phyloP scores from a whole-genome alignment of 169 alveolate species.

The Cryptosporidium sp. region DNA sequence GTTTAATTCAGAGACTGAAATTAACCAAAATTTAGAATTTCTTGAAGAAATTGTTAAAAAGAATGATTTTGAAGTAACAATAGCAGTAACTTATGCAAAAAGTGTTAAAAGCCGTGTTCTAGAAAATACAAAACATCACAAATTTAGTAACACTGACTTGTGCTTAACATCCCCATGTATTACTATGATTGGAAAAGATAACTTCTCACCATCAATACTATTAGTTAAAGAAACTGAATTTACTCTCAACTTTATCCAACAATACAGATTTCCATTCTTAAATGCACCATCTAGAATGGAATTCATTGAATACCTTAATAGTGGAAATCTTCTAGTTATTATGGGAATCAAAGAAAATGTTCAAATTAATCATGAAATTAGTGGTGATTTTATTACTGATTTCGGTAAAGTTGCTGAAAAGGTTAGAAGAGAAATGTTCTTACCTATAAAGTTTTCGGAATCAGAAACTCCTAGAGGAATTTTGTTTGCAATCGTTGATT shows the following conservation, averaged over 20 bases:
- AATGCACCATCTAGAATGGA: slow-evolving; percentile 33
- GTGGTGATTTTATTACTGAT: slow-evolving; percentile 16
- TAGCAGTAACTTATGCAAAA: slow-evolving; percentile 1
- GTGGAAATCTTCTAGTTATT: slow-evolving; percentile 63
- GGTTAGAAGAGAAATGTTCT: slow-evolving; percentile 36
- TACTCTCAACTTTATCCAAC: slow-evolving; percentile 28
- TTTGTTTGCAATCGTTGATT: slow-evolving; percentile 49
- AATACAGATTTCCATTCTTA: slow-evolving; percentile 52
- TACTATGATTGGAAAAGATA: slow-evolving; percentile 35
- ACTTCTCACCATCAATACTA: slow-evolving; percentile 16
- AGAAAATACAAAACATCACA: slow-evolving; percentile 12
- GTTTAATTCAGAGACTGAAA: slow-evolving; percentile 11
- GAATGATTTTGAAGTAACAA: slow-evolving; percentile 23
- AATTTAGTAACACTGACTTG: neutral
- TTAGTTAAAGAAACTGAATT: slow-evolving; percentile 20
- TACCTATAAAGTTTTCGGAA: slow-evolving; percentile 42
- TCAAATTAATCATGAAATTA: neutral
- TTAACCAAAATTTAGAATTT: neutral
- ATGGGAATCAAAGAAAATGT: slow-evolving; percentile 26
- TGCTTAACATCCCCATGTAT: slow-evolving; percentile 37
- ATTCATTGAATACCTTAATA: slow-evolving; percentile 49
- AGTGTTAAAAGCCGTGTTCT: neutral
- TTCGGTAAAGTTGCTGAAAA: slow-evolving; percentile 16
- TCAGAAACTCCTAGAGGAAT: slow-evolving; percentile 37
- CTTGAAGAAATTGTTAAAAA: slow-evolving; percentile 11